Percentiles rank a stretch among this genome's conserved stretches.
These are phyloP conservation scores for Cucumis cinereus DNA, from an alignment of 306 rosid genomes.

Conservation along the genomic window DNA sequence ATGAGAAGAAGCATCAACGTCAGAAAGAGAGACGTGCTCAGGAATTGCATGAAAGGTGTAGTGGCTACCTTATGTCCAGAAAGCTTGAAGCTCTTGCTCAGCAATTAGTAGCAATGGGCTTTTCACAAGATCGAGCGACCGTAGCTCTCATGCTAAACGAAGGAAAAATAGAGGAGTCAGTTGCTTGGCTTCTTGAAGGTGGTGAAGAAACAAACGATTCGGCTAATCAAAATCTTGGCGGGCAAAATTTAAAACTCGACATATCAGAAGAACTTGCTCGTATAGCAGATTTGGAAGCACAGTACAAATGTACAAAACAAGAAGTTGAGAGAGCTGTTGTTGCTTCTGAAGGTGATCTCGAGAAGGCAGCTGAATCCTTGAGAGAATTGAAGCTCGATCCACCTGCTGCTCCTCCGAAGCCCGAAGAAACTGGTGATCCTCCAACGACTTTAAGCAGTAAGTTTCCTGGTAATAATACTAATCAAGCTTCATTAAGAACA, in stretches of 20 bases:
- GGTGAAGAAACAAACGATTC: slow-evolving; percentile 49
- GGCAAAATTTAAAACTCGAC: slow-evolving; percentile 69
- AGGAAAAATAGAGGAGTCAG: slow-evolving; percentile 88
- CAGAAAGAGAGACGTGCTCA: slow-evolving; percentile 96
- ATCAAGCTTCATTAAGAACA: slow-evolving; percentile 33
- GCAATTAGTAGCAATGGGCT: slow-evolving; percentile 85
- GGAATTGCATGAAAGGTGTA: slow-evolving; percentile 85
- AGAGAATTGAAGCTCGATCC: slow-evolving; percentile 51
- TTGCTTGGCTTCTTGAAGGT: slow-evolving; percentile 68
- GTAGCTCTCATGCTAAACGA: slow-evolving; percentile 78
- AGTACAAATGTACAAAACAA: slow-evolving; percentile 63
- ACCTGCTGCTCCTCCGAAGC: slow-evolving; percentile 47
- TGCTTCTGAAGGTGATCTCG: slow-evolving; percentile 78
- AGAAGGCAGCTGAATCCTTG: slow-evolving; percentile 66
- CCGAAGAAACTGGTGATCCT: slow-evolving; percentile 77
- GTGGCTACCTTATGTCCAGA: slow-evolving; percentile 85
- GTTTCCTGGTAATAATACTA: slow-evolving; percentile 35
- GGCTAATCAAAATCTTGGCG: slow-evolving; percentile 34
- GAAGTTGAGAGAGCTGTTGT: slow-evolving; percentile 94
- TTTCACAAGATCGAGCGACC: slow-evolving; percentile 76
- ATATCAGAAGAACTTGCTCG: slow-evolving; percentile 85
- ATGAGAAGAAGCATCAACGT: slow-evolving; percentile 92
- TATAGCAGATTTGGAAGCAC: slow-evolving; percentile 55
- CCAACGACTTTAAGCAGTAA: slow-evolving; percentile 41
- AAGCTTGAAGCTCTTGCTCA: slow-evolving; percentile 84